Base-by-base conservation (phyloP, 148 eudicot species). In the Rhododendron ovatum region DNA sequence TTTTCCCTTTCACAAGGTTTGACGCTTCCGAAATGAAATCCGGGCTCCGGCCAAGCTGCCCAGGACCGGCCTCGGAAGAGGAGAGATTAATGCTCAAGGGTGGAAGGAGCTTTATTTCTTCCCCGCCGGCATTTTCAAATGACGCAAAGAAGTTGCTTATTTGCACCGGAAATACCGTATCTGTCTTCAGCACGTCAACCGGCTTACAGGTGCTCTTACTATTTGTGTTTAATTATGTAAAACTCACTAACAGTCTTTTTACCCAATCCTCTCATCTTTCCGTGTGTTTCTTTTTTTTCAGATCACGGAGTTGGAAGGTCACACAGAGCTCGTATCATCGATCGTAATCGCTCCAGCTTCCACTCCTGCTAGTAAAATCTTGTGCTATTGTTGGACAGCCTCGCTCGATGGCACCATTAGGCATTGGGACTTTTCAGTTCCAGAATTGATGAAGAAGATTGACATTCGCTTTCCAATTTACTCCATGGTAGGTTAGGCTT, bases 401-500 rank as follows among this genome's bases (percentile, higher is more conserved):
- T 95, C 99, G 0, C 90, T 93, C 2, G 99, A 96, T 85, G 99
- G 98, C 51, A 96, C 95, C 1, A 94, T 96, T 89, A 91, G 93
- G 43, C 90, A 89, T 77, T 96, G 99, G 99, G 97, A 96, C 89
- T 94, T 94, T 84, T 80, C 91, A 0, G 91, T 80, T 4, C 89
- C 94, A 0, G 94, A 95, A 84, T 88, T 94, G 91, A 84, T 96
- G 84, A 96, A 91, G 91, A 92, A 94, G 0, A 83, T 95, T 15
- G 85, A 93, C 50, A 86, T 95, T 90, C 82, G 71, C 59, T 87
- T 92, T 41, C 98, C 98, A 12, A 84, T 96, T 89, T 93, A 91
- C 83, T 93, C 92, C 71, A 96, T 96, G 99, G 99, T 95, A 89
- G 41, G 53, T 85, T 82, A 4, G 13, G 65, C 51, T 35, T 59